These are phyloP conservation scores for Starmera dryadoides DNA, from an alignment of 805 yeast genomes.

Conservation along the genomic window DNA sequence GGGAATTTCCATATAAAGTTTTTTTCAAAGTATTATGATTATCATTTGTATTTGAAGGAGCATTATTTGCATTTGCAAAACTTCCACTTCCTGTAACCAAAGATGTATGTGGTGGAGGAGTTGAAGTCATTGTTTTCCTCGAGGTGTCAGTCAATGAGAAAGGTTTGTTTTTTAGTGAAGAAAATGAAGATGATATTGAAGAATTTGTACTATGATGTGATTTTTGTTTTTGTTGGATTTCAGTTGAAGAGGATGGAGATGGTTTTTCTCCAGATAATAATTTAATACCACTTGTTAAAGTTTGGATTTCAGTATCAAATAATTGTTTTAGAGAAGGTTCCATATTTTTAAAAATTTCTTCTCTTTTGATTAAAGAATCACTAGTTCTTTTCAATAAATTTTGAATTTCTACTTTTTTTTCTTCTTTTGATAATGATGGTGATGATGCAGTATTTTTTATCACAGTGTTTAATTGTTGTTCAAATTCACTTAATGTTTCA, in stretches of 20 bases:
- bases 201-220: not conserved
- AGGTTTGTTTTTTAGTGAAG: not conserved
- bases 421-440: slow-evolving; percentile 2
- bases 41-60: not conserved
- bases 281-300: slow-evolving; percentile 9
- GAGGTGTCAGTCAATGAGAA: slow-evolving; percentile 1
- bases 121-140: slow-evolving; percentile 16
- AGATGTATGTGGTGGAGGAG: not conserved
- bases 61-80: too few species aligned
- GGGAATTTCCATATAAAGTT: not conserved
- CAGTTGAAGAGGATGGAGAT: too few species aligned
- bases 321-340: slow-evolving; percentile 9
- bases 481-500: slow-evolving; percentile 11
- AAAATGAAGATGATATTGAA: not conserved
- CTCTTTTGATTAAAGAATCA: slow-evolving; percentile 6
- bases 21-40: too few species aligned
- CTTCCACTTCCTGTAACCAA: not conserved
- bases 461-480: slow-evolving; percentile 11
- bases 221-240: too few species aligned
- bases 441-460: slow-evolving; percentile 3
- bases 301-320: slow-evolving; percentile 11
- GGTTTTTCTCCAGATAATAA: slow-evolving; percentile 6
- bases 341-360: slow-evolving; percentile 4
- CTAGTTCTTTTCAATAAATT: slow-evolving; percentile 1
- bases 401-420: slow-evolving; percentile 2